Percentiles rank a stretch among this genome's conserved stretches.
phyloP scores from a whole-genome alignment of 2,329 filamentous ascomycete species.

The Paraconiothyrium brasiliense region DNA sequence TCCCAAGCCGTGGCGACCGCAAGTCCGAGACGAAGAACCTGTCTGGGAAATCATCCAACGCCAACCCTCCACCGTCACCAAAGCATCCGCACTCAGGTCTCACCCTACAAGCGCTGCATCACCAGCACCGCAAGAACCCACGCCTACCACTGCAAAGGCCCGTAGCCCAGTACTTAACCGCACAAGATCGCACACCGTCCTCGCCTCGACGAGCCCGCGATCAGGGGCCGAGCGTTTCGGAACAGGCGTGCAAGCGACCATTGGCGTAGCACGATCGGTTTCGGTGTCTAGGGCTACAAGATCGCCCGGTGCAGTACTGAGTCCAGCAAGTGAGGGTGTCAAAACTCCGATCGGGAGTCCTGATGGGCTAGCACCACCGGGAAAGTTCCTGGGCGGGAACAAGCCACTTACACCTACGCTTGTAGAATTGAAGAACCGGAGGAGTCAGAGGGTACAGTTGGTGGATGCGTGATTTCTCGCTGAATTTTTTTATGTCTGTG shows the following conservation, averaged over 20 bases:
- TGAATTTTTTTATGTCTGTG: constrained; percentile 3
- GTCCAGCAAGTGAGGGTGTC: constrained; percentile 9
- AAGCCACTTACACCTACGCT: constrained; percentile 46
- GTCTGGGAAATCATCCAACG: constrained; percentile 26
- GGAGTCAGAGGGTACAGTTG: constrained; percentile 47
- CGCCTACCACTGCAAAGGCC: constrained; percentile 25
- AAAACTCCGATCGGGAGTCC: constrained; percentile 10
- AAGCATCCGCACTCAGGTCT: constrained; percentile 38
- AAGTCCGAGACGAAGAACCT: constrained; percentile 22
- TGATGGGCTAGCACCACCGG: constrained; percentile 16
- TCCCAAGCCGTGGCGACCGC: constrained; percentile 30
- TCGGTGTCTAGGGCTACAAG: constrained; percentile 41
- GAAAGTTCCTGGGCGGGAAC: constrained; percentile 37
- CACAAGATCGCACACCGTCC: constrained; percentile 16
- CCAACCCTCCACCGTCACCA: constrained; percentile 34
- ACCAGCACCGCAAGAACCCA: constrained; percentile 31
- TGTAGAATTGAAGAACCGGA: constrained; percentile 48
- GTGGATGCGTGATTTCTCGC: constrained; percentile 39
- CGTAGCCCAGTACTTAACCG: constrained; percentile 7
- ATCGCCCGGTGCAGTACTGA: constrained; percentile 28
- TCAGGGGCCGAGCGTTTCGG: constrained; percentile 14
- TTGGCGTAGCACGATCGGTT: constrained; percentile 45
- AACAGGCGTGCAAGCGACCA: constrained; percentile 31
- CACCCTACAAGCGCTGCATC: constrained; percentile 27
- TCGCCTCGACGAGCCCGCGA: constrained; percentile 20